Evolutionary conservation across 345 rosid genomes (phyloP).

Genomic region (Tarenaya hassleriana): DNA sequence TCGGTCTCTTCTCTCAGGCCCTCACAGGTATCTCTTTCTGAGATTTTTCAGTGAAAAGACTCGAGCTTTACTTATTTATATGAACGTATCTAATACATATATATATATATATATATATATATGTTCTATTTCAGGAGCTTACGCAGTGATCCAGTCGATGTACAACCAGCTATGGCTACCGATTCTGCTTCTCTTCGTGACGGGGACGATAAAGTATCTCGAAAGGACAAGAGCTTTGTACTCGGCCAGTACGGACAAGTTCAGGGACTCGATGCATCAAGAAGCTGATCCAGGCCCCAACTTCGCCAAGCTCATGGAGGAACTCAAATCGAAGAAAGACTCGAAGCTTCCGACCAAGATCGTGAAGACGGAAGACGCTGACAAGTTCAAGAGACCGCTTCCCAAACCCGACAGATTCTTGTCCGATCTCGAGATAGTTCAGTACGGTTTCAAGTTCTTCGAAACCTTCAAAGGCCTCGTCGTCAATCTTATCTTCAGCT

Average conservation of each 20-base stretch:
- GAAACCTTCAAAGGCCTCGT: slow-evolving; percentile 37
- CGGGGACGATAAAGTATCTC: slow-evolving; percentile 34
- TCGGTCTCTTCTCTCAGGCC: slow-evolving; percentile 24
- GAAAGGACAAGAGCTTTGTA: slow-evolving; percentile 38
- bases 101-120: not conserved
- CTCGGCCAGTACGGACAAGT: slow-evolving; percentile 31
- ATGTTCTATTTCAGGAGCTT: slow-evolving; percentile 20
- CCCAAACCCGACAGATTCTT: not conserved
- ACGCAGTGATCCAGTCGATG: slow-evolving; percentile 30
- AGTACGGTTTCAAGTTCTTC: slow-evolving; percentile 30
- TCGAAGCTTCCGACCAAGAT: slow-evolving; percentile 18
- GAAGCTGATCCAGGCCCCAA: slow-evolving; percentile 24
- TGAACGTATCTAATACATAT: not conserved
- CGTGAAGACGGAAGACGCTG: slow-evolving; percentile 3
- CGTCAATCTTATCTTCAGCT: slow-evolving; percentile 41
- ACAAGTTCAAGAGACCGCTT: slow-evolving; percentile 19
- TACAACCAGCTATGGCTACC: slow-evolving; percentile 17
- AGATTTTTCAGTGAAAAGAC: not conserved
- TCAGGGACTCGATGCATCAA: slow-evolving; percentile 25
- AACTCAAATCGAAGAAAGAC: slow-evolving; percentile 9
- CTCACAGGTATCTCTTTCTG: slow-evolving; percentile 17
- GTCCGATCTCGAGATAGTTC: slow-evolving; percentile 24
- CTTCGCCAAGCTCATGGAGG: slow-evolving; percentile 29
- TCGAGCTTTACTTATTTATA: not conserved
- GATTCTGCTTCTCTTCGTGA: slow-evolving; percentile 24